Percentiles rank a stretch among this genome's conserved stretches.
Conservation (phyloP, 306 rosid genomes). For the Ochetophila trinervis region DNA sequence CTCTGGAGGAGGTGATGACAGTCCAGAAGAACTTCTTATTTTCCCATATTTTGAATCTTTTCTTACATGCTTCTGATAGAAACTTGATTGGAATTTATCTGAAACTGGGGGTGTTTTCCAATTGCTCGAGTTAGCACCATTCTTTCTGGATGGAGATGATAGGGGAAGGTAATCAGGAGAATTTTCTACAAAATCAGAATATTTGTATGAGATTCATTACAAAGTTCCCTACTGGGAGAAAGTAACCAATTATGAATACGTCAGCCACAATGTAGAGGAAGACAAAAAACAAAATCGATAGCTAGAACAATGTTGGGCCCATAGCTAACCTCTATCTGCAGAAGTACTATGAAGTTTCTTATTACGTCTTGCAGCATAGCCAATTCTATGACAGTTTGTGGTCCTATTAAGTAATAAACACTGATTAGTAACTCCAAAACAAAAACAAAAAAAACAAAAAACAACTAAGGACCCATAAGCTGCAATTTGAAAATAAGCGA, state of each 20-base stretch:
- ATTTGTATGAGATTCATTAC: constrained; percentile 7
- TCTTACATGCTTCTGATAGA: constrained; percentile 30
- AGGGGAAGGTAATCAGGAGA: constrained; percentile 47
- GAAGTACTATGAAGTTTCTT: constrained; percentile 25
- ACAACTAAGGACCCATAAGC: background rate
- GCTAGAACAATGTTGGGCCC: constrained; percentile 9
- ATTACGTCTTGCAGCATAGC: constrained; percentile 56
- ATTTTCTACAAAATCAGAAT: constrained; percentile 39
- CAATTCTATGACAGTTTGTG: constrained; percentile 64
- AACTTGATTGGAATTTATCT: constrained; percentile 27
- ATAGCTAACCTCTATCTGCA: constrained; percentile 51
- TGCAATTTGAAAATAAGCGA: background rate
- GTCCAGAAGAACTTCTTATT: constrained; percentile 32
- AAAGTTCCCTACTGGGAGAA: background rate
- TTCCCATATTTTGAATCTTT: constrained; percentile 34
- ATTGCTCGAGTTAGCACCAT: constrained; percentile 34
- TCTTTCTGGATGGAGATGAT: constrained; percentile 38
- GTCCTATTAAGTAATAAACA: constrained; percentile 43
- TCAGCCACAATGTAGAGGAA: background rate
- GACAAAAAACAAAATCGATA: background rate
- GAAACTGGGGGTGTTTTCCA: constrained; percentile 29
- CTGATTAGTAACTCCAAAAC: constrained; percentile 10
- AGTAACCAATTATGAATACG: no score
- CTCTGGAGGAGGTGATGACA: constrained; percentile 35
- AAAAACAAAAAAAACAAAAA: no score